Conservation (phyloP, 2,329 filamentous ascomycete species). For the Davidsoniella australis region DNA sequence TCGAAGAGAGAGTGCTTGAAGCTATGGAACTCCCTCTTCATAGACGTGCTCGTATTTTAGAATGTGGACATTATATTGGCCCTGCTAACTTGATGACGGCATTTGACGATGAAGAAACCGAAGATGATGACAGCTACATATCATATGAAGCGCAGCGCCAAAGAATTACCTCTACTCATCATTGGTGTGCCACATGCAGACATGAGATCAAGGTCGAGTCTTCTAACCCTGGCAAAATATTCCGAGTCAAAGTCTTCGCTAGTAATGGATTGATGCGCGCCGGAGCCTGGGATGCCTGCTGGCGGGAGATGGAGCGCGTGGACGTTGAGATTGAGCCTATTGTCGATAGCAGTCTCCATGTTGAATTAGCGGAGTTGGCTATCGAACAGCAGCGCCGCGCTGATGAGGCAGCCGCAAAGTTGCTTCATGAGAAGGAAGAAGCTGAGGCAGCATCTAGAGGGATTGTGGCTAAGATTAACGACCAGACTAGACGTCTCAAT, state of each 20-base stretch:
- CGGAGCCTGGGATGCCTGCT: slow-evolving; percentile 82
- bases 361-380: slow-evolving; percentile 41
- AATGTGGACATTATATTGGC: slow-evolving; percentile 60
- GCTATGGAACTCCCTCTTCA: slow-evolving; percentile 51
- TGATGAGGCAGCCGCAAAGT: slow-evolving; percentile 21
- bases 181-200: slow-evolving; percentile 41
- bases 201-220: slow-evolving; percentile 37
- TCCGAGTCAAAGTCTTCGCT: slow-evolving; percentile 77
- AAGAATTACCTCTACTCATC: slow-evolving; percentile 15
- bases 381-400: slow-evolving; percentile 27
- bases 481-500: slow-evolving; percentile 3
- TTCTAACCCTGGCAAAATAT: slow-evolving; percentile 39
- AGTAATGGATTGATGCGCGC: slow-evolving; percentile 88
- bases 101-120: slow-evolving; percentile 24
- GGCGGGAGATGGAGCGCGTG: slow-evolving; percentile 97
- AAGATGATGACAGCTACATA: slow-evolving; percentile 20
- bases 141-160: slow-evolving; percentile 13
- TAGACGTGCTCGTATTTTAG: slow-evolving; percentile 49
- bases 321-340: slow-evolving; percentile 80
- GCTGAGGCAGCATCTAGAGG: slow-evolving; percentile 16
- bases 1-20: slow-evolving; percentile 63
- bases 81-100: slow-evolving; percentile 33
- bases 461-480: slow-evolving; percentile 8
- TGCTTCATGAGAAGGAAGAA: slow-evolving; percentile 21
- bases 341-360: slow-evolving; percentile 40